Evolutionary conservation across 805 yeast genomes (phyloP), one percentile per base, ranked within the genome.

Genomic region (Metschnikowia drakensbergensis): DNA sequence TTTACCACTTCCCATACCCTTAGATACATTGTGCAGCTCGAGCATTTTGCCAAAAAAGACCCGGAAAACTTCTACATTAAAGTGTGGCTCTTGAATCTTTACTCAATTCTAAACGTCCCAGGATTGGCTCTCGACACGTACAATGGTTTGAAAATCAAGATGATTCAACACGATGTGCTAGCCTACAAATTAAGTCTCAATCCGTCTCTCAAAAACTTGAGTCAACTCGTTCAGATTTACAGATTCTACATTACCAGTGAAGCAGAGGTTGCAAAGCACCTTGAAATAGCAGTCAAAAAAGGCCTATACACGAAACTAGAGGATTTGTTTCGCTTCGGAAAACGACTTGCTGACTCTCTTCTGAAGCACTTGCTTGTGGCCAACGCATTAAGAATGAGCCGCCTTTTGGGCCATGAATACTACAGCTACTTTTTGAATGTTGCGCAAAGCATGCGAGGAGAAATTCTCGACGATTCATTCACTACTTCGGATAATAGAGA

Each of bases 91-190:
- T 74, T 86, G 42, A 74, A 80, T 29, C 60, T 88, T 3, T 87
- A 86, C 63, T 71, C 78, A 11, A 60, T 74, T 17, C 58, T 88
- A 6, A 89, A 89, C 42, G 69, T 81, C 7, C 71, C 72, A 30
- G 61, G 76, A 1, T 63, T 71, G 37, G 84, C 91, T 0, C 56
- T 64, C 31, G 60, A 63, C 6, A 78, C 81, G 40, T 89, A 77
- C 62, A 64, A 74, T 11, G 59, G 71, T 1, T 64, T 91, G 45
- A 79, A 81, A 33, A 78, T 89, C 55, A 88, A 86, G 59, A 82
- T 84, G 67, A 65, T 90, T 6, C 98, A 92, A 65, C 71, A 76
- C 44, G 97, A 91, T 58, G 78, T 88, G 0, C 63, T 86, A 41
- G 77, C 83, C 9, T 78, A 81, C 52, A 73, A 77, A 52, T 57